A percentile compares a stretch with the other conserved stretches of the same genome.
These are phyloP conservation scores for Blepharisma stoltei DNA, from an alignment of 73 alveolate genomes.

Conservation along the genomic window DNA sequence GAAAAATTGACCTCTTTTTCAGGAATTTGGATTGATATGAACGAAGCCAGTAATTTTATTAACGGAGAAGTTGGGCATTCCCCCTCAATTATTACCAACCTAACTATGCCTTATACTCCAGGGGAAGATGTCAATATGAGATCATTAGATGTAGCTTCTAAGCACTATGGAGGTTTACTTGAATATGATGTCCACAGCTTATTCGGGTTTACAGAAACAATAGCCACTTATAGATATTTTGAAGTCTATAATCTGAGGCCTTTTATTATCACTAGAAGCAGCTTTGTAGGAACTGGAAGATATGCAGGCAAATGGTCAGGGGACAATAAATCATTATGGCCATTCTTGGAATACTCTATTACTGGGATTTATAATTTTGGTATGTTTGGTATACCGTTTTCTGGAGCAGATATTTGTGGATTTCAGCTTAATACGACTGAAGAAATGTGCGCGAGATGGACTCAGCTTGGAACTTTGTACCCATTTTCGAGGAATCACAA, in stretches of 20 bases:
- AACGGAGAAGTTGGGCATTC: constrained; percentile 42
- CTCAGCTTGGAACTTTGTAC: constrained; percentile 71
- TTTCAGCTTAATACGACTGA: constrained; percentile 61
- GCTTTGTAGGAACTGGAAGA: constrained; percentile 83
- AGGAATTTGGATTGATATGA: constrained; percentile 93
- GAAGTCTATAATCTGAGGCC: constrained; percentile 60
- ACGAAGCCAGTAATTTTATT: constrained; percentile 68
- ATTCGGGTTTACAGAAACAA: background rate
- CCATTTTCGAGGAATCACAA: constrained; percentile 93
- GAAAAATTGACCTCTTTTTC: constrained; percentile 45
- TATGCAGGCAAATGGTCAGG: constrained; percentile 89
- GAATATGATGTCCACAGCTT: constrained; percentile 2
- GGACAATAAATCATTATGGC: constrained; percentile 74
- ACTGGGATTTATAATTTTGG: constrained; percentile 86
- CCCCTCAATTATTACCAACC: background rate
- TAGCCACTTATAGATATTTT: background rate
- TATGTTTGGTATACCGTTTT: constrained; percentile 91
- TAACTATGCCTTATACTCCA: constrained; percentile 21
- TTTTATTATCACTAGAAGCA: constrained; percentile 81
- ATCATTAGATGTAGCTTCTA: background rate
- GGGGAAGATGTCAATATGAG: constrained; percentile 15
- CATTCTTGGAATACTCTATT: constrained; percentile 77
- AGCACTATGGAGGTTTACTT: background rate
- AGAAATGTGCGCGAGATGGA: constrained; percentile 80
- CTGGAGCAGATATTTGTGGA: constrained; percentile 97